Evolutionary conservation across 139 green algal species (phyloP), one percentile per base, ranked within the genome.

Genomic region (Picochlorum sp.): DNA sequence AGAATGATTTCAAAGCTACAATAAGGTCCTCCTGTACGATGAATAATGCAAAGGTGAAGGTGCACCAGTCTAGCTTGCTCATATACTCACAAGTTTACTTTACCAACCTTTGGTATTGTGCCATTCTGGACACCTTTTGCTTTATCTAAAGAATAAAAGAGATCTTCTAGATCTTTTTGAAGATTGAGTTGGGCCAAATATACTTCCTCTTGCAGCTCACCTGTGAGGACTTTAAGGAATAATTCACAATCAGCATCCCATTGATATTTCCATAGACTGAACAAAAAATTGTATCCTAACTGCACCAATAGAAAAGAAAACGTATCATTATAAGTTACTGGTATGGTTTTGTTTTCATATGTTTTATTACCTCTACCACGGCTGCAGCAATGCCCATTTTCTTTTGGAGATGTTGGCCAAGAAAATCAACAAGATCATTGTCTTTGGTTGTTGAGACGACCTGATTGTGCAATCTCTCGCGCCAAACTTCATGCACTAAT

Each of bases 191-290:
- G 76, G 18, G 64, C 54, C 3, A 68, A 8, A 47, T 80, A 80
- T 35, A 86, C 76, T 3, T 81, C 76, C 43, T 86, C 78, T 44
- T 61, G 59, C 2, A 84, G 55, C 41, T 85, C 73, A 2, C 69
- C 69, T 28, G 40, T 57, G 30, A 86, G 57, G 18, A 86, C 72
- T 59, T 69, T 70, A 22, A 86, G 61, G 53, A 84, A 86, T 5
- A 86, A 74, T 52, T 82, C 70, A 56, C 77, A 82, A 69, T 86
- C 78, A 9, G 77, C 78, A 47, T 86, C 78, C 59, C 68, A 86
- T 28, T 49, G 55, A 44, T 80, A 80, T 54, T 68, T 73, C 66
- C 74, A 76, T 40, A 83, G 62, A 3, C 65, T 69, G 43, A 63
- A 77, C 35, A 86, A 32, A 24, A 86, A 65, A 47, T 79, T 84